A percentile compares a stretch with the other conserved stretches of the same genome.
phyloP scores from a whole-genome alignment of 2,329 filamentous ascomycete species.

The Trichoderma atroviride region DNA sequence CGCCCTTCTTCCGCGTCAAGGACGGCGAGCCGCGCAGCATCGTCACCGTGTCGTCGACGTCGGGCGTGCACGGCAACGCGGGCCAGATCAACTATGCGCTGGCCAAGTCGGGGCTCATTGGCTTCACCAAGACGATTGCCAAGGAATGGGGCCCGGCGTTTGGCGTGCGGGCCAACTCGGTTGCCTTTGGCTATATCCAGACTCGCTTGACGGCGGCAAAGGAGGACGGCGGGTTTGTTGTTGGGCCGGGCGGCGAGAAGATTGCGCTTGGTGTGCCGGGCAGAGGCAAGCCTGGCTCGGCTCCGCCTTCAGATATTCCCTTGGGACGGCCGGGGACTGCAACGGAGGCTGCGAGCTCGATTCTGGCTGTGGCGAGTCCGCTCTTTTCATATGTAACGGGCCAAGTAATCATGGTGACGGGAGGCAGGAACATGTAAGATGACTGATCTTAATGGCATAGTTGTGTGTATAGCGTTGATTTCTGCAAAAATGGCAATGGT shows the following conservation, averaged over 20 bases:
- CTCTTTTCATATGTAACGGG: constrained; percentile 83
- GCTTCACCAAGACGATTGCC: constrained; percentile 84
- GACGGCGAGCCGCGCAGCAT: constrained; percentile 78
- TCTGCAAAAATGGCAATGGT: constrained; percentile 17
- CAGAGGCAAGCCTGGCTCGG: constrained; percentile 51
- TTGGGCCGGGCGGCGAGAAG: constrained; percentile 73
- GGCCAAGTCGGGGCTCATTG: constrained; percentile 81
- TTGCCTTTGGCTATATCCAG: constrained; percentile 81
- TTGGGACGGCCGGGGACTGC: constrained; percentile 75
- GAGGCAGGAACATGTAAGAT: constrained; percentile 64
- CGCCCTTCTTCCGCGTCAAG: constrained; percentile 84
- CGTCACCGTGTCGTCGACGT: constrained; percentile 83
- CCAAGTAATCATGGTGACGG: constrained; percentile 85
- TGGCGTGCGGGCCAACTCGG: constrained; percentile 79
- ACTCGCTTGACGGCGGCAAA: constrained; percentile 83
- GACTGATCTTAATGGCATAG: background rate
- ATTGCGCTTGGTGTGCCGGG: constrained; percentile 72
- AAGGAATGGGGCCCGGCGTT: constrained; percentile 89
- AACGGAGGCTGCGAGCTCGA: constrained; percentile 76
- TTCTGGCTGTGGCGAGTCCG: constrained; percentile 79
- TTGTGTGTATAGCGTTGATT: background rate
- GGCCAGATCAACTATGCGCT: constrained; percentile 89
- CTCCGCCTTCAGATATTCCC: constrained; percentile 70
- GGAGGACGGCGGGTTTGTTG: constrained; percentile 79
- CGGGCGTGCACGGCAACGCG: constrained; percentile 81